phyloP scores from a whole-genome alignment of 768 basidiomycete genomes.

The Xanthoconium stramineum region DNA sequence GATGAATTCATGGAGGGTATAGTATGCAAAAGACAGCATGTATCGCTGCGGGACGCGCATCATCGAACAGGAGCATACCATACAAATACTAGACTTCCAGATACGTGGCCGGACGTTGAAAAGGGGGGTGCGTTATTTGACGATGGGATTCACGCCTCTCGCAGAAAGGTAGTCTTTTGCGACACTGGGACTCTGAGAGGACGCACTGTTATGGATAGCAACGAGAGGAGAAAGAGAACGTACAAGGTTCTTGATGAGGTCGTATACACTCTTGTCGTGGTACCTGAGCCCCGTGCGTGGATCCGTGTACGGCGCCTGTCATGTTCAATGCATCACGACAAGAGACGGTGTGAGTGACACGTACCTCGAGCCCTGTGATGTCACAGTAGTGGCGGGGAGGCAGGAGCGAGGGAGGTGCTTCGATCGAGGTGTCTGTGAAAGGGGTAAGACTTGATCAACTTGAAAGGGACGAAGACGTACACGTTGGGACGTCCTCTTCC shows the following conservation, averaged over 20 bases:
- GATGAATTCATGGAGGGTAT: too few relatives aligned
- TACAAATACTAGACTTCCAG: too few relatives aligned
- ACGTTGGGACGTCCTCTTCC: conserved; percentile 72
- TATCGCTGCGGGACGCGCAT: too few relatives aligned
- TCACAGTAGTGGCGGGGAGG: conserved; percentile 80
- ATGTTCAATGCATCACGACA: not conserved
- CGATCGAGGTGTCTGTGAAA: conserved; percentile 66
- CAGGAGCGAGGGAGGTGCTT: conserved; percentile 78
- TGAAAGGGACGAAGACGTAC: conserved; percentile 37
- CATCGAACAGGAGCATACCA: too few relatives aligned
- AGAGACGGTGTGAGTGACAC: not conserved
- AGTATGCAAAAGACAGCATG: too few relatives aligned
- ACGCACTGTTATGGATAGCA: not conserved
- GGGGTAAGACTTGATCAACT: not conserved
- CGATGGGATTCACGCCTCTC: conserved; percentile 48
- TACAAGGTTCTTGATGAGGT: conserved; percentile 73
- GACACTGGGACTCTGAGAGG: conserved; percentile 49
- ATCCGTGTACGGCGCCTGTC: conserved; percentile 75
- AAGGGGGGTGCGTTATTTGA: conserved; percentile 31
- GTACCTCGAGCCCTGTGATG: conserved; percentile 80
- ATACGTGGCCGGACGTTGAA: too few relatives aligned
- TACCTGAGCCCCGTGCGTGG: conserved; percentile 77
- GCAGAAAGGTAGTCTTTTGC: conserved; percentile 75
- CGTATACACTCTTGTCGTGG: conserved; percentile 86
- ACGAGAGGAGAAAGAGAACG: conserved; percentile 5